These are phyloP conservation scores for Miamiensis avidus DNA, from an alignment of 169 alveolate species.

Conservation along the genomic window DNA sequence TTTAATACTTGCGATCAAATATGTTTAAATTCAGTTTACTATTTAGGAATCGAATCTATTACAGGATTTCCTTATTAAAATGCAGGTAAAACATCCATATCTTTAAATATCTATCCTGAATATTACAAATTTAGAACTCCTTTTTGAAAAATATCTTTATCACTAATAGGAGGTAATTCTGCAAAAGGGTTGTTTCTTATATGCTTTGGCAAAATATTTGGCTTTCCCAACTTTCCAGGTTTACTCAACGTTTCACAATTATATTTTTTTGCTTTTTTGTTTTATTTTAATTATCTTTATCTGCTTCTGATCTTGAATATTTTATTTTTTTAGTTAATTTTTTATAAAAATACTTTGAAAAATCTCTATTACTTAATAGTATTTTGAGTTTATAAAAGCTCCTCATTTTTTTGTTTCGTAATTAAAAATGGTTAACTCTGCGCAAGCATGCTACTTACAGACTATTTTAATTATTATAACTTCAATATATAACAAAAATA, in stretches of 20 bases:
- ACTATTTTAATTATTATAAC: too few relatives aligned
- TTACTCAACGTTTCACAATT: not conserved
- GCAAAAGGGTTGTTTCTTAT: slow-evolving; percentile 63
- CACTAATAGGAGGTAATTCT: slow-evolving; percentile 59
- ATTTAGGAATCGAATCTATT: slow-evolving; percentile 10
- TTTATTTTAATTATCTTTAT: not conserved
- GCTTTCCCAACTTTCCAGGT: slow-evolving; percentile 12
- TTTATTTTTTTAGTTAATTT: not conserved
- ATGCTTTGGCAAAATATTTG: slow-evolving; percentile 48
- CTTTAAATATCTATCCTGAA: slow-evolving; percentile 65
- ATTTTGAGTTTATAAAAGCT: slow-evolving; percentile 5
- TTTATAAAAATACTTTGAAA: not conserved
- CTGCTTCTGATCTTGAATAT: not conserved
- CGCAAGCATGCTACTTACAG: too few relatives aligned
- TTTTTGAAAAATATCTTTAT: slow-evolving; percentile 45
- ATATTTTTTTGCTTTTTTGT: not conserved
- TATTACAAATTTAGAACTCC: slow-evolving; percentile 62
- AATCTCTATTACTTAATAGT: not conserved
- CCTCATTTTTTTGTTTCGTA: not conserved
- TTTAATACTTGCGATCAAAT: not conserved
- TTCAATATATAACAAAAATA: too few relatives aligned
- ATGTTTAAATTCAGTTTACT: not conserved
- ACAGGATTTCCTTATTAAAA: slow-evolving; percentile 74
- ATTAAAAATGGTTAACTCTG: too few relatives aligned
- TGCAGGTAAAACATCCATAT: slow-evolving; percentile 60